Conservation (phyloP, 305 asterid genomes). For the Rubia balearica region DNA sequence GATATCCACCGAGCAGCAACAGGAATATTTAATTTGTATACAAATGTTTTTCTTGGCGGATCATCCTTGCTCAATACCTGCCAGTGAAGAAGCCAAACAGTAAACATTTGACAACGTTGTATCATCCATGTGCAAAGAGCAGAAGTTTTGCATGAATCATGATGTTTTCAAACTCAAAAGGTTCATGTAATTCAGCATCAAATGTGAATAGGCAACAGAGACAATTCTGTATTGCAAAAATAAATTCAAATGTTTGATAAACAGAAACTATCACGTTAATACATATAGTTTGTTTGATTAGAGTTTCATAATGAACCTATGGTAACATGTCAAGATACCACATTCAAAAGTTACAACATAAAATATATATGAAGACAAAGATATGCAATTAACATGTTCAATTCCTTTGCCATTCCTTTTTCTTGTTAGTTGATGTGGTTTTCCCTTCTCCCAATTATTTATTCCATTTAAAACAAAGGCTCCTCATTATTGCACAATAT, state of each 20-base stretch:
- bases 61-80: conserved; percentile 87
- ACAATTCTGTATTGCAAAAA: neutral
- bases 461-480: neutral
- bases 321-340: neutral
- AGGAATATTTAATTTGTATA: conserved; percentile 81
- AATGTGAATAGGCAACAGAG: neutral
- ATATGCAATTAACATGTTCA: neutral
- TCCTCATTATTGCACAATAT: neutral
- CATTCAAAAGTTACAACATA: neutral
- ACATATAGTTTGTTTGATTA: neutral
- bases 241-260: neutral
- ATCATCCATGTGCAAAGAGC: neutral
- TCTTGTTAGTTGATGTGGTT: neutral
- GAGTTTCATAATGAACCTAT: neutral
- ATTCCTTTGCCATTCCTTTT: neutral
- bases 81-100: neutral
- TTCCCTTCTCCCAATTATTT: neutral
- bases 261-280: neutral
- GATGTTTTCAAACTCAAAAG: neutral
- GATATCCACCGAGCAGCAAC: conserved; percentile 94
- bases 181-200: neutral
- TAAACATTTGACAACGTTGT: neutral
- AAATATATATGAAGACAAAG: neutral
- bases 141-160: neutral
- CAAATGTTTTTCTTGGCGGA: conserved; percentile 85